phyloP scores from a whole-genome alignment of 352 stramenopile genomes.

The Achlya hypogyna region DNA sequence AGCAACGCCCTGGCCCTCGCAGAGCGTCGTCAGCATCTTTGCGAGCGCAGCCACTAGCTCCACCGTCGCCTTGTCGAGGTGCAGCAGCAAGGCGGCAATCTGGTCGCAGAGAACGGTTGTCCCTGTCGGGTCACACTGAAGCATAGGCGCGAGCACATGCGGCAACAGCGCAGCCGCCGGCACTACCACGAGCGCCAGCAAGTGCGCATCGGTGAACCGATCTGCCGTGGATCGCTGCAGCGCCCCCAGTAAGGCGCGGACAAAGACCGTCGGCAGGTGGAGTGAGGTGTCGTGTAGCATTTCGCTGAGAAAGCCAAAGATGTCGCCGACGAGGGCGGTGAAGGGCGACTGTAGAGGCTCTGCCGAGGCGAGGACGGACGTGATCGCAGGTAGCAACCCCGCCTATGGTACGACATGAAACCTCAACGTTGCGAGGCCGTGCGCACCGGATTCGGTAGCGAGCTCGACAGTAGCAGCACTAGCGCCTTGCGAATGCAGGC shows the following conservation, averaged over 20 bases:
- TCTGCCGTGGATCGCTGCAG: neutral
- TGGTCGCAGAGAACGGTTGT: neutral
- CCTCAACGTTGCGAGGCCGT: neutral
- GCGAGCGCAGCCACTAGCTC: neutral
- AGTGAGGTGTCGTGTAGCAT: neutral
- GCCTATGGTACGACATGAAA: neutral
- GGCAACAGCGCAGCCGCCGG: neutral
- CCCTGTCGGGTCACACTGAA: neutral
- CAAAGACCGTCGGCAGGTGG: neutral
- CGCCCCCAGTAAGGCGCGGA: neutral
- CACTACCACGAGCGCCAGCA: neutral
- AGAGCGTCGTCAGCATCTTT: neutral
- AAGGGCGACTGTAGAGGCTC: neutral
- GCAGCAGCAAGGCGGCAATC: neutral
- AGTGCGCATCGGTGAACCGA: neutral
- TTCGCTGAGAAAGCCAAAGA: neutral
- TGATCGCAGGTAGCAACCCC: neutral
- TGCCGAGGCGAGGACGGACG: neutral
- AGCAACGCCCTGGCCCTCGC: neutral
- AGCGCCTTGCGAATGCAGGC: too few relatives aligned
- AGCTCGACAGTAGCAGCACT: neutral
- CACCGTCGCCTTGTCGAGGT: neutral
- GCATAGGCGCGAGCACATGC: neutral
- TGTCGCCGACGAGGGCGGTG: neutral
- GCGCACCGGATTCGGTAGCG: neutral